Evolutionary conservation across 768 basidiomycete genomes (phyloP).

Genomic region (Serpula lacrymans): DNA sequence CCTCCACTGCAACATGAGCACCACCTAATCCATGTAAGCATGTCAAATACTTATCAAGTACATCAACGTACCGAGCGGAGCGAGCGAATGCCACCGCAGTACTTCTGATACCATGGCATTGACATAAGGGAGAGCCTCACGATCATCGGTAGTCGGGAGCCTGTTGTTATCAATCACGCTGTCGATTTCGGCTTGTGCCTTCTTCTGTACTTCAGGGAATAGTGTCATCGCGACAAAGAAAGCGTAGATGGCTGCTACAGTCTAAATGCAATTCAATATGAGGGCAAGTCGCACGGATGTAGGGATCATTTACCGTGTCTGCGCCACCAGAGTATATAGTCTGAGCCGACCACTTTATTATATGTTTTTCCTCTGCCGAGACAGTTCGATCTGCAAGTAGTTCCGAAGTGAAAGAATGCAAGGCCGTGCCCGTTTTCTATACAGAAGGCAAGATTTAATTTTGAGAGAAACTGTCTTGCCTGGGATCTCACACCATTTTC

Average conservation of each 20-base stretch:
- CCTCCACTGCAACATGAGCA: slow-evolving; percentile 16
- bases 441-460: neutral
- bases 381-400: too few species aligned
- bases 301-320: slow-evolving; percentile 33
- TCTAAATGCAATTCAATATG: neutral
- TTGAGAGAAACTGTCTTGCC: too few species aligned
- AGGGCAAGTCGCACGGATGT: slow-evolving; percentile 14
- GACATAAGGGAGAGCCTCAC: slow-evolving; percentile 45
- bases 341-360: too few species aligned
- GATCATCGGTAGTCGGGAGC: slow-evolving; percentile 22
- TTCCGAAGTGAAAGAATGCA: too few species aligned
- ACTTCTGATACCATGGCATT: slow-evolving; percentile 37
- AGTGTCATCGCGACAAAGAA: slow-evolving; percentile 15
- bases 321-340: slow-evolving; percentile 38
- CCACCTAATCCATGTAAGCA: neutral
- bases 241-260: slow-evolving; percentile 10
- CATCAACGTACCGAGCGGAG: slow-evolving; percentile 28
- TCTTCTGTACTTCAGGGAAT: slow-evolving; percentile 43
- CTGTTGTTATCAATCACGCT: slow-evolving; percentile 35
- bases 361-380: too few species aligned
- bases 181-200: slow-evolving; percentile 53
- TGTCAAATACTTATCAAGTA: neutral
- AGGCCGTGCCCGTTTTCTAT: neutral
- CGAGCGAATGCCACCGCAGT: slow-evolving; percentile 44
- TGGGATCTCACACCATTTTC: neutral